These are phyloP conservation scores for Cladophialophora exuberans DNA, from an alignment of 2,329 filamentous ascomycete genomes.

Conservation along the genomic window DNA sequence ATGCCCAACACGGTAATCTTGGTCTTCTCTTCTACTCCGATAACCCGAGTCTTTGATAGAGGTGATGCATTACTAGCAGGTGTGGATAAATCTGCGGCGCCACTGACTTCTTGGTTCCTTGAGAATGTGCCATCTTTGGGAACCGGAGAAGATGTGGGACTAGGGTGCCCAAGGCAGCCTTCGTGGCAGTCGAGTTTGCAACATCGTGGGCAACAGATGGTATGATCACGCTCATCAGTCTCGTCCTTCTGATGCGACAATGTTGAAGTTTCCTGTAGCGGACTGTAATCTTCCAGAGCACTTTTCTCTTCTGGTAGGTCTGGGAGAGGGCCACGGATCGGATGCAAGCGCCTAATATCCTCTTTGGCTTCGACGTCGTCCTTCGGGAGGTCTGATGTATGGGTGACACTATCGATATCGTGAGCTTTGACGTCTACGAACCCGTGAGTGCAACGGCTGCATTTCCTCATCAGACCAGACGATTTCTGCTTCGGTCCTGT, in stretches of 20 bases:
- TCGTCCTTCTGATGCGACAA: neutral
- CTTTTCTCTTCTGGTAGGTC: slow-evolving; percentile 13
- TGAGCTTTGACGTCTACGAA: slow-evolving; percentile 28
- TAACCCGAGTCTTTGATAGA: neutral
- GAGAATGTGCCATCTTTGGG: slow-evolving; percentile 24
- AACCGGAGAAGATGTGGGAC: slow-evolving; percentile 19
- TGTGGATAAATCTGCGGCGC: slow-evolving; percentile 12
- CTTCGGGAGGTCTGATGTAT: slow-evolving; percentile 24
- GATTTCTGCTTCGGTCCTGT: slow-evolving; percentile 10
- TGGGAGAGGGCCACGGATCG: slow-evolving; percentile 19
- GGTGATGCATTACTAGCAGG: neutral
- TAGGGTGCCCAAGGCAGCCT: slow-evolving; percentile 33
- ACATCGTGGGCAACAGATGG: slow-evolving; percentile 31
- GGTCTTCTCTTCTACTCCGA: slow-evolving; percentile 6
- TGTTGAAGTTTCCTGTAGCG: neutral
- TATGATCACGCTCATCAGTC: slow-evolving; percentile 27
- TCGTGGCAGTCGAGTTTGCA: slow-evolving; percentile 32
- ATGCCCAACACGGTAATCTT: slow-evolving; percentile 11
- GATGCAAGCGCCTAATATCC: slow-evolving; percentile 15
- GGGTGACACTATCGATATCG: slow-evolving; percentile 26
- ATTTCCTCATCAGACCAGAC: slow-evolving; percentile 29
- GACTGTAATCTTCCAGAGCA: neutral
- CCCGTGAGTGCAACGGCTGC: slow-evolving; percentile 29
- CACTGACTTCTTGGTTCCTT: slow-evolving; percentile 14
- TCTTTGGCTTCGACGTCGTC: slow-evolving; percentile 10